phyloP scores from a whole-genome alignment of 164 flowering plant genomes.

The Santalum album region DNA sequence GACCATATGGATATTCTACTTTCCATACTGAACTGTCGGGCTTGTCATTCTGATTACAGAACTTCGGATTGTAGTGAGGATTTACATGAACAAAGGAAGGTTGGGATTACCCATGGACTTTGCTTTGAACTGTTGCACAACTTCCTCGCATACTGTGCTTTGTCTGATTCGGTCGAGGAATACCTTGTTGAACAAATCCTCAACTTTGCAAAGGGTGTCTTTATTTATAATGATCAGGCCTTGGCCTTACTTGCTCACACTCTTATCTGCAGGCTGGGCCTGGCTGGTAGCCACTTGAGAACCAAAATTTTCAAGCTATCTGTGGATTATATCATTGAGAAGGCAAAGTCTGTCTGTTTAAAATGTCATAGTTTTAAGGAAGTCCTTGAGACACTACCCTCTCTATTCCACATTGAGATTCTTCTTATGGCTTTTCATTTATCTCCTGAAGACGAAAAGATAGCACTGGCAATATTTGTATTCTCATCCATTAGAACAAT shows the following conservation, averaged over 20 bases:
- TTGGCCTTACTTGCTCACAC: conserved; percentile 60
- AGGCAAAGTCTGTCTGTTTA: conserved; percentile 31
- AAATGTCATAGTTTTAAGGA: conserved; percentile 40
- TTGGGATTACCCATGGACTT: not conserved
- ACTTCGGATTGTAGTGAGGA: not conserved
- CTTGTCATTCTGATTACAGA: not conserved
- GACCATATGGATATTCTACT: conserved; percentile 44
- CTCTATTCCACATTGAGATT: conserved; percentile 68
- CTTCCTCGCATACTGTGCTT: conserved; percentile 40
- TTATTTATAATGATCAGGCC: conserved; percentile 57
- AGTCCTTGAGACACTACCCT: conserved; percentile 58
- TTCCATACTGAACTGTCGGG: conserved; percentile 32
- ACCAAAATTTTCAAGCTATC: conserved; percentile 42
- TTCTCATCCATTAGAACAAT: conserved; percentile 39
- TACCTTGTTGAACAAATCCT: conserved; percentile 59
- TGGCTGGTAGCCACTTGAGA: conserved; percentile 51
- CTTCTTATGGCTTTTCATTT: conserved; percentile 84
- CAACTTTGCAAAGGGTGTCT: conserved; percentile 50
- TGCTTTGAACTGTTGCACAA: conserved; percentile 22
- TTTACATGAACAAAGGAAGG: not conserved
- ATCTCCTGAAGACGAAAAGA: conserved; percentile 60
- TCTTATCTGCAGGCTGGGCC: conserved; percentile 46
- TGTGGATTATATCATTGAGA: conserved; percentile 52
- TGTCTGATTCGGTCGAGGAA: conserved; percentile 60
- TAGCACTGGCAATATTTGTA: conserved; percentile 33